Evolutionary conservation across 2,329 filamentous ascomycete genomes (phyloP), one percentile per base, ranked within the genome.

Genomic region (Grosmannia serpens): DNA sequence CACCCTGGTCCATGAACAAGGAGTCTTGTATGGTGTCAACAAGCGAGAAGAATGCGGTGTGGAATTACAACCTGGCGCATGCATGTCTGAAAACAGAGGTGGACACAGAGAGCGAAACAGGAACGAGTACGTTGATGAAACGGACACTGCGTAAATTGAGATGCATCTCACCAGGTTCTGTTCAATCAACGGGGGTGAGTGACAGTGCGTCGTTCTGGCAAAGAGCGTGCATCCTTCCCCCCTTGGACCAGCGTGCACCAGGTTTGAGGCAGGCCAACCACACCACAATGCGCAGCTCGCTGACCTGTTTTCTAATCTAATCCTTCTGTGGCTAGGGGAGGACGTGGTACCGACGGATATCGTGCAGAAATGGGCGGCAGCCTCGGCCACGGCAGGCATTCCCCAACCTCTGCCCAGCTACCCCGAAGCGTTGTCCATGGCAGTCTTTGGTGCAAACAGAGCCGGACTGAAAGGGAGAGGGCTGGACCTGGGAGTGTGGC

Each of bases 11-110:
- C 51, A 29, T 51, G 51, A 27, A 41, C 44, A 50, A 17, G 26
- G 44, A 38, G 50, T 15, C 41, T n/a, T 47, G 54, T 38, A 27
- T 57, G 50, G 62, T 59, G 58, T 60, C 61, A 62, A 35, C 58
- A 63, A 63, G 62, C 62, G 62, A 63, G 58, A 50, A 49, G 56
- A 57, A 63, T 58, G 15, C 33, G 47, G 58, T 59, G 62, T 61
- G 58, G 57, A 58, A 44, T 58, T 62, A 63, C 61, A 60, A 47
- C 58, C 20, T n/a, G 29, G 47, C 24, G 33, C 47, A 53, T 51
- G 47, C 49, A 51, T 57, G 55, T 57, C 33, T 57, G 55, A 52
- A 50, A 54, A 54, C 1, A n/a, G 9, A 52, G 47, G 47, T 50
- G 47, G 47, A 35, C 29, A 35, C 27, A 22, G 29, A 35, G 11